Conservation (phyloP, 2,329 filamentous ascomycete genomes). For the Aspergillus floridensis region DNA sequence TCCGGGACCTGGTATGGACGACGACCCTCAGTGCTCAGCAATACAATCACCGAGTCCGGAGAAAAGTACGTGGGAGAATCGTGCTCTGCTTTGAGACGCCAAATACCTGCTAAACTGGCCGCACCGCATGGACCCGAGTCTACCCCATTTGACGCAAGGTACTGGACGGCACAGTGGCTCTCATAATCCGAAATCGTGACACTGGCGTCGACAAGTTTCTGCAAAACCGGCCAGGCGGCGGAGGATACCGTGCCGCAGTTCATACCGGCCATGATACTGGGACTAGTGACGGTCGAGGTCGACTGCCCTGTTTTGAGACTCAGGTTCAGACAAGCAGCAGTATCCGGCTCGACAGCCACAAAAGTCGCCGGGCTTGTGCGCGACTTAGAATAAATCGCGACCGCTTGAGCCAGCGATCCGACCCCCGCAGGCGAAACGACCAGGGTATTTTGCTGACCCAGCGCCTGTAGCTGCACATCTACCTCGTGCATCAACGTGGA, state of each 20-base stretch:
- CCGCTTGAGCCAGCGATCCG: constrained; percentile 69
- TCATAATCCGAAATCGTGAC: constrained; percentile 62
- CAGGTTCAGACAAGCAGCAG: constrained; percentile 54
- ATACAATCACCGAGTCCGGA: constrained; percentile 57
- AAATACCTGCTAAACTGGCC: constrained; percentile 55
- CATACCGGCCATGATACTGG: constrained; percentile 72
- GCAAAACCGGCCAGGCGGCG: constrained; percentile 62
- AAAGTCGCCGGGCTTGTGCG: constrained; percentile 41
- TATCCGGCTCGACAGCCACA: constrained; percentile 69
- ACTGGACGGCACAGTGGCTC: constrained; percentile 57
- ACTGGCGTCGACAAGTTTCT: constrained; percentile 58
- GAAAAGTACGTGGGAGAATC: constrained; percentile 36
- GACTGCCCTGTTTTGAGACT: constrained; percentile 50
- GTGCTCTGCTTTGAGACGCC: constrained; percentile 40
- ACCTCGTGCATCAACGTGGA: constrained; percentile 68
- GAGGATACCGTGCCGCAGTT: constrained; percentile 68
- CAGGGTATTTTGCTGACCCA: constrained; percentile 44
- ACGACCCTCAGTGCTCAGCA: constrained; percentile 65
- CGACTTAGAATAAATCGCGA: constrained; percentile 63
- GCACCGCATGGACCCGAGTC: constrained; percentile 63
- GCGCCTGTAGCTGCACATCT: constrained; percentile 57
- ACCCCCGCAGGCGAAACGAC: constrained; percentile 69
- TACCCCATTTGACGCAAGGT: constrained; percentile 51
- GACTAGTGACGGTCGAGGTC: constrained; percentile 52
- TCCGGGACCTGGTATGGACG: constrained; percentile 53